A percentile compares a stretch with the other conserved stretches of the same genome.
These are phyloP conservation scores for Stemphylium lycopersici DNA, from an alignment of 2,329 filamentous ascomycete species.

Conservation along the genomic window DNA sequence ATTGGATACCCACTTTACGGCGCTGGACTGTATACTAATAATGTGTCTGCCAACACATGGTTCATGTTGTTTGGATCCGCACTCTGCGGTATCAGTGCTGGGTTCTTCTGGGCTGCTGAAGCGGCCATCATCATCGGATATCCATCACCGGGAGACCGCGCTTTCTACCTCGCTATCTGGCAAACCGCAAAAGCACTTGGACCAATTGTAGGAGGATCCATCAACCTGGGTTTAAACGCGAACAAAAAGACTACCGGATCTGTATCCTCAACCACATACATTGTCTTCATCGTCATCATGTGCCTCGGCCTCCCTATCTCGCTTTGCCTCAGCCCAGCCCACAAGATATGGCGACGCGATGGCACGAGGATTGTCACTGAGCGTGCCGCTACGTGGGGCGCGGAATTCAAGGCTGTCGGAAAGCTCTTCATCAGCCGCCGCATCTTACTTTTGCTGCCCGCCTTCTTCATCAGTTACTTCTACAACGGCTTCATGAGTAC, in stretches of 20 bases:
- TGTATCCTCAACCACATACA: conserved; percentile 51
- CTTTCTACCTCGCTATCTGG: conserved; percentile 47
- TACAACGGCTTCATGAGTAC: conserved; percentile 48
- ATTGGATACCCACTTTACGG: conserved; percentile 52
- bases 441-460: conserved; percentile 42
- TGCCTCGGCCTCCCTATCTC: conserved; percentile 54
- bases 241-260: conserved; percentile 47
- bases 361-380: conserved; percentile 43
- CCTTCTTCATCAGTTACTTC: conserved; percentile 49
- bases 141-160: conserved; percentile 45
- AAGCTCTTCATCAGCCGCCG: conserved; percentile 39
- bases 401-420: conserved; percentile 41
- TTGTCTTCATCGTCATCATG: conserved; percentile 57
- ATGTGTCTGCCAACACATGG: conserved; percentile 47
- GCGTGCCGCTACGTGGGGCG: conserved; percentile 30
- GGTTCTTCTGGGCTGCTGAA: conserved; percentile 53
- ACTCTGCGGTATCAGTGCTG: conserved; percentile 49
- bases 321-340: conserved; percentile 53
- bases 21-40: conserved; percentile 51
- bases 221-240: conserved; percentile 57
- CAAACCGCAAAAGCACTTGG: conserved; percentile 44
- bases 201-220: conserved; percentile 58
- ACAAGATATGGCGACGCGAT: conserved; percentile 54
- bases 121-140: conserved; percentile 52
- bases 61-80: conserved; percentile 50